Conservation (phyloP, 345 rosid genomes). For the Crucihimalaya himalaica region DNA sequence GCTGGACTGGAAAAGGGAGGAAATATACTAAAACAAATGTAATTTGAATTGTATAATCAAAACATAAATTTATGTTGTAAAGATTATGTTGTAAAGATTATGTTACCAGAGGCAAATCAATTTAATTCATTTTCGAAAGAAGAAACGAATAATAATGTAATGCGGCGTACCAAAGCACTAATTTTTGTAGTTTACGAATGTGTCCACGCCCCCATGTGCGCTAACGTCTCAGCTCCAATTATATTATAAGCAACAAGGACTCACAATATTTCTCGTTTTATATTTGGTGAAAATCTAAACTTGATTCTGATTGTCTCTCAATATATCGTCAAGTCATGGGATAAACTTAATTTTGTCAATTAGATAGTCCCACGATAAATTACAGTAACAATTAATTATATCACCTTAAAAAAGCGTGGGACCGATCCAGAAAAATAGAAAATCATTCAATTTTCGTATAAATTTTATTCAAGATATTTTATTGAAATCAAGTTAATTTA, state of each 20-base stretch:
- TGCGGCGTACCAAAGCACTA: slow-evolving; percentile 33
- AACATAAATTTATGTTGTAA: slow-evolving; percentile 2
- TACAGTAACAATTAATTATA: not conserved
- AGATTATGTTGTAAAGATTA: not conserved
- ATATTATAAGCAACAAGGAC: not conserved
- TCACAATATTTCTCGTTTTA: slow-evolving; percentile 1
- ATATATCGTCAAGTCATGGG: not conserved
- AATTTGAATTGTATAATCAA: not conserved
- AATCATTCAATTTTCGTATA: not conserved
- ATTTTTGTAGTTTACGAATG: slow-evolving; percentile 33
- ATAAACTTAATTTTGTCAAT: not conserved
- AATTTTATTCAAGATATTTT: not conserved
- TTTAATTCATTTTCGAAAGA: not conserved
- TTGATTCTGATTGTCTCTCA: slow-evolving; percentile 2
- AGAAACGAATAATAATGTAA: slow-evolving; percentile 14
- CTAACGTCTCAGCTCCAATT: not conserved
- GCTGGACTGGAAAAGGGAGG: slow-evolving; percentile 26
- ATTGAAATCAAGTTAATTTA: not conserved
- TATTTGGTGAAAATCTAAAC: not conserved
- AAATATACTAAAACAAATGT: not conserved
- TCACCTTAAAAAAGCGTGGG: not conserved
- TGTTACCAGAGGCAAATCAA: not conserved
- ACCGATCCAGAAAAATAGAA: not conserved
- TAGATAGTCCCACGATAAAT: not conserved
- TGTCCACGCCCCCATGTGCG: slow-evolving; percentile 27